Evolutionary conservation across 441 rosid species (phyloP).

Genomic region (Gossypium gossypioides): DNA sequence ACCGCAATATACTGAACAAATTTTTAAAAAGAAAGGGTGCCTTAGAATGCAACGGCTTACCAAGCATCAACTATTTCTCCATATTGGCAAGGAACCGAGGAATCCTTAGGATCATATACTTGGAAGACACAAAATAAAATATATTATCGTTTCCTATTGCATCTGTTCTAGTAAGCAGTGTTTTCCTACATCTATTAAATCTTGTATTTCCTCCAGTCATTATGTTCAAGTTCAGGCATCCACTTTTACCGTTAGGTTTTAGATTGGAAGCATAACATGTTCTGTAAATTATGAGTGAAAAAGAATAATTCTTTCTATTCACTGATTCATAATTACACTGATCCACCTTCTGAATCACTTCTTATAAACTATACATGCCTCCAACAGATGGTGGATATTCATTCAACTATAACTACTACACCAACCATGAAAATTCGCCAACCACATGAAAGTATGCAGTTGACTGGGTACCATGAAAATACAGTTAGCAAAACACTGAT

Average conservation of each 20-base stretch:
- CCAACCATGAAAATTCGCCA: background rate
- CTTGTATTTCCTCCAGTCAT: background rate
- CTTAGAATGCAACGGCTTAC: conserved; percentile 1
- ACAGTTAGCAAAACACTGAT: background rate
- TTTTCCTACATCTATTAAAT: background rate
- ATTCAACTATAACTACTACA: background rate
- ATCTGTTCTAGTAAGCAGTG: background rate
- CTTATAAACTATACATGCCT: background rate
- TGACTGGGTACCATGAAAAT: background rate
- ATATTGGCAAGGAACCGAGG: background rate
- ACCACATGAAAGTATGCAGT: background rate
- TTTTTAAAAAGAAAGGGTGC: background rate
- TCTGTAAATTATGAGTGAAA: background rate
- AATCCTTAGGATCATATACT: background rate
- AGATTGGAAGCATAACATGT: background rate
- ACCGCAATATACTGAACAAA: background rate
- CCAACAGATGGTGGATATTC: conserved; percentile 2
- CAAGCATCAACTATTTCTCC: background rate
- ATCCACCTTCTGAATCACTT: background rate
- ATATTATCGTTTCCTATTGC: background rate
- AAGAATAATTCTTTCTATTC: background rate
- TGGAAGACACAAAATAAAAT: background rate
- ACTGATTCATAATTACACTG: background rate
- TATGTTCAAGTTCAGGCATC: background rate
- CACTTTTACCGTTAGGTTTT: background rate